Conservation (phyloP, 2,329 filamentous ascomycete genomes). For the Diaporthe citrichinensis region DNA sequence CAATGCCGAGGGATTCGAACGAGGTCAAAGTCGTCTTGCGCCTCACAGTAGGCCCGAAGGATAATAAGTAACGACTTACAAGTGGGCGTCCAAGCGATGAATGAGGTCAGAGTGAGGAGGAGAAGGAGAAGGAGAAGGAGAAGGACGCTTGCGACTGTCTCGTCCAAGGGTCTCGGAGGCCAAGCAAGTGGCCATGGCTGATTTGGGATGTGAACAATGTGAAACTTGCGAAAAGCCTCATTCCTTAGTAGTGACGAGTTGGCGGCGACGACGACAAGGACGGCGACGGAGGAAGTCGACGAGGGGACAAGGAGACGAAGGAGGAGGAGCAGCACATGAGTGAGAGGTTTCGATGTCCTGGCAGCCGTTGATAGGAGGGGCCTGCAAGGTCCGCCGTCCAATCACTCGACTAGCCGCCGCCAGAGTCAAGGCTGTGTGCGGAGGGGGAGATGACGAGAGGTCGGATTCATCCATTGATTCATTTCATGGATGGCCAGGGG, state of each 20-base stretch:
- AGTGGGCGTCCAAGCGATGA: neutral
- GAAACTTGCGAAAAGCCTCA: slow-evolving; percentile 10
- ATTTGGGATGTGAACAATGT: neutral
- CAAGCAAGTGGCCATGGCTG: slow-evolving; percentile 20
- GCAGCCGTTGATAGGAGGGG: slow-evolving; percentile 32
- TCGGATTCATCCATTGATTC: slow-evolving; percentile 9
- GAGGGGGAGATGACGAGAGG: slow-evolving; percentile 2
- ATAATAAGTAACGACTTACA: neutral
- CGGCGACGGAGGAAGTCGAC: neutral
- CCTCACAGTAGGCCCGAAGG: neutral
- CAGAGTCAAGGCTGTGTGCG: slow-evolving; percentile 22
- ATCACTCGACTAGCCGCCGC: slow-evolving; percentile 27
- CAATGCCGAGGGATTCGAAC: neutral
- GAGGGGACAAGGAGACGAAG: neutral
- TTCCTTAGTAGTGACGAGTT: neutral
- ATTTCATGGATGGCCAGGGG: slow-evolving; percentile 23
- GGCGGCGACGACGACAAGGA: neutral
- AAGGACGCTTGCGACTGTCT: neutral
- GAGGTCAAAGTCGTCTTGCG: slow-evolving; percentile 4
- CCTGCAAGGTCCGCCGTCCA: neutral
- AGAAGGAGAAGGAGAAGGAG: neutral
- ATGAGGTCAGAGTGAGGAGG: neutral
- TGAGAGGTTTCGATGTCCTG: neutral
- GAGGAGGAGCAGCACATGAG: neutral
- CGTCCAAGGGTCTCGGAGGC: neutral